A percentile compares a stretch with the other conserved stretches of the same genome.
Conservation (phyloP, 2,329 filamentous ascomycete species). For the Diaporthe batatas region DNA sequence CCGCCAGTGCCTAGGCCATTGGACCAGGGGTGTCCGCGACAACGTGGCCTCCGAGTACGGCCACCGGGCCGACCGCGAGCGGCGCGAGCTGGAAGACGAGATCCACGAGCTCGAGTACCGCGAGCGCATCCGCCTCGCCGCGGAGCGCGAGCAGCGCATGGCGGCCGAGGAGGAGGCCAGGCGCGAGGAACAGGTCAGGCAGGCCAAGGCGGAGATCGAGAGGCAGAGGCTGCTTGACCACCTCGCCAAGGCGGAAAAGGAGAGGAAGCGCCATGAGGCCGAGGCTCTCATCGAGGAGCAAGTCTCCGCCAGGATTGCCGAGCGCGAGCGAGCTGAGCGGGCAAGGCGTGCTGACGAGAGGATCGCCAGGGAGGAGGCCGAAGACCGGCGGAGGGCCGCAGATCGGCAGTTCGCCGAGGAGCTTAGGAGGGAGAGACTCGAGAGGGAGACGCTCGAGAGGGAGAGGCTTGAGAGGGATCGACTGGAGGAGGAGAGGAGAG, state of each 20-base stretch:
- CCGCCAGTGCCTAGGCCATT: constrained; percentile 34
- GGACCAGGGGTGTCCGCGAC: neutral
- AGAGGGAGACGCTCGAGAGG: neutral
- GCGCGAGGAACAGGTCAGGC: neutral
- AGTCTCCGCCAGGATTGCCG: neutral
- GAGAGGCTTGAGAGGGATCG: neutral
- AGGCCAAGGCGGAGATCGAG: constrained; percentile 6
- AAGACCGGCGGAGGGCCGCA: neutral
- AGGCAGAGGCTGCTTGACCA: neutral
- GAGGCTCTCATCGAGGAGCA: constrained; percentile 1
- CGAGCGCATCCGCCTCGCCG: neutral
- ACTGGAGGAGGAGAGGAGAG: neutral
- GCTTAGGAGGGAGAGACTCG: neutral
- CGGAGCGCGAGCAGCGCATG: constrained; percentile 1
- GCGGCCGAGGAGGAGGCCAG: constrained; percentile 6
- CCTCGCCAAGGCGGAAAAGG: constrained; percentile 10
- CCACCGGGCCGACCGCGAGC: neutral
- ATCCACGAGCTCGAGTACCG: constrained; percentile 4
- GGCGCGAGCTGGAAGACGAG: constrained; percentile 26
- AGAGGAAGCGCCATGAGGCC: constrained; percentile 9
- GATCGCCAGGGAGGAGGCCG: constrained; percentile 1
- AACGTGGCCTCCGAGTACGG: constrained; percentile 7
- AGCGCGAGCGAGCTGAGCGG: neutral
- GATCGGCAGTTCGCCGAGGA: constrained; percentile 1
- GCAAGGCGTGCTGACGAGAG: neutral